Evolutionary conservation across 2,329 filamentous ascomycete species (phyloP).

Genomic region (Sphaerostilbella broomeana): DNA sequence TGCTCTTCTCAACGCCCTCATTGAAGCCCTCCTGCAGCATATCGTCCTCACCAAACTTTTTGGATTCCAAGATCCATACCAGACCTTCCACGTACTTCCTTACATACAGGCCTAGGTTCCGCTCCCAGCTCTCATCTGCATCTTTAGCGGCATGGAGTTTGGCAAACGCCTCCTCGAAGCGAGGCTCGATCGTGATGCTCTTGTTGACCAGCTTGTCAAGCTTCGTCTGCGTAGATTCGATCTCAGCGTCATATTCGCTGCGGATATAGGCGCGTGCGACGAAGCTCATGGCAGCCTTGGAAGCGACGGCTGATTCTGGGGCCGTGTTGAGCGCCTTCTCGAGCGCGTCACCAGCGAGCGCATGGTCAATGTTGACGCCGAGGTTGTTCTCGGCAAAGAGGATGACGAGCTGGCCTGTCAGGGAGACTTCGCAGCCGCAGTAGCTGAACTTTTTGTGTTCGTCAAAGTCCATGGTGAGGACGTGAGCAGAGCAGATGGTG

Average conservation of each 20-base stretch:
- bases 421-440: constrained; percentile 36
- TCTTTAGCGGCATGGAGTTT: constrained; percentile 29
- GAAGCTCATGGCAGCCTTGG: constrained; percentile 33
- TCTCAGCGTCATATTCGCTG: constrained; percentile 36
- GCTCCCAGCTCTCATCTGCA: constrained; percentile 34
- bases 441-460: constrained; percentile 35
- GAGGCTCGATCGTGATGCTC: constrained; percentile 40
- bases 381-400: constrained; percentile 38
- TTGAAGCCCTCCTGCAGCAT: constrained; percentile 42
- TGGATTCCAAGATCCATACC: constrained; percentile 32
- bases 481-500: constrained; percentile 35
- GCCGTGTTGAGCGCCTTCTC: constrained; percentile 41
- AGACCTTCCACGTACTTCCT: constrained; percentile 40
- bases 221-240: constrained; percentile 31
- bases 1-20: constrained; percentile 37
- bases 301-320: constrained; percentile 17
- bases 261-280: constrained; percentile 35
- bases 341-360: constrained; percentile 32
- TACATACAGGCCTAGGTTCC: constrained; percentile 34
- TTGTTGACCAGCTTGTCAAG: constrained; percentile 34
- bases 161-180: constrained; percentile 39
- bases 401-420: constrained; percentile 41
- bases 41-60: constrained; percentile 43
- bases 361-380: constrained; percentile 39
- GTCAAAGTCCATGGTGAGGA: constrained; percentile 42